Percentiles rank a stretch among this genome's conserved stretches.
Conservation (phyloP, 2,329 filamentous ascomycete genomes). For the Verticillium albo-atrum region DNA sequence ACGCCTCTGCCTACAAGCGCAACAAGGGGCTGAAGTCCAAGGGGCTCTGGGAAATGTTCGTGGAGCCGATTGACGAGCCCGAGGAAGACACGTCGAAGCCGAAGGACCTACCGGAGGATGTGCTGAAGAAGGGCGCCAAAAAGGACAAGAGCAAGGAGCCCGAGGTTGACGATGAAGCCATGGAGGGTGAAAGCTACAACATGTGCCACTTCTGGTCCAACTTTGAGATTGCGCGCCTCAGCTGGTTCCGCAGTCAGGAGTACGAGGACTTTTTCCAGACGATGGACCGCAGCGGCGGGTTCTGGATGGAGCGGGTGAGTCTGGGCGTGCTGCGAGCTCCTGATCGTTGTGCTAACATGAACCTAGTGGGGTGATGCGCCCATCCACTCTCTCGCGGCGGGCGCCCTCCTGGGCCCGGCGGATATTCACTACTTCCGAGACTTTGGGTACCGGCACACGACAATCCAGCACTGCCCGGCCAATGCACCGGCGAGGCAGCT, state of each 20-base stretch:
- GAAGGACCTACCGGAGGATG: conserved; percentile 72
- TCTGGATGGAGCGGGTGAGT: conserved; percentile 95
- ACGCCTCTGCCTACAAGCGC: conserved; percentile 96
- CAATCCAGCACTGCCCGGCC: conserved; percentile 95
- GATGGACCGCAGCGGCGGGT: conserved; percentile 97
- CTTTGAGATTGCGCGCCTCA: conserved; percentile 92
- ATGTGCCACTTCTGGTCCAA: conserved; percentile 99
- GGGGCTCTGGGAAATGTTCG: conserved; percentile 98
- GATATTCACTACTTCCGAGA: conserved; percentile 99
- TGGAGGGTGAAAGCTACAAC: conserved; percentile 98
- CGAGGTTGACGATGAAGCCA: conserved; percentile 82
- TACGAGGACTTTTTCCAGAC: conserved; percentile 98
- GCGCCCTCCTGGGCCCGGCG: conserved; percentile 71
- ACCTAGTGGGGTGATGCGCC: conserved; percentile 93
- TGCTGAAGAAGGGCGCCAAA: conserved; percentile 70
- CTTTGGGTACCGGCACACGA: conserved; percentile 96
- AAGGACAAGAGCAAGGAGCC: conserved; percentile 63
- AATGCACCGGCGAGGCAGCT: conserved; percentile 90
- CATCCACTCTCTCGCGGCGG: conserved; percentile 94
- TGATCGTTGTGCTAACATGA: background rate
- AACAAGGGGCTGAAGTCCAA: conserved; percentile 85
- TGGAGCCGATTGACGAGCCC: conserved; percentile 67
- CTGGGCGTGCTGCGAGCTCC: background rate
- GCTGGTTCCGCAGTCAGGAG: conserved; percentile 95
- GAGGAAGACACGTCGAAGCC: conserved; percentile 56